Evolutionary conservation across 805 yeast species (phyloP).

Genomic region (Yueomyces sp.): DNA sequence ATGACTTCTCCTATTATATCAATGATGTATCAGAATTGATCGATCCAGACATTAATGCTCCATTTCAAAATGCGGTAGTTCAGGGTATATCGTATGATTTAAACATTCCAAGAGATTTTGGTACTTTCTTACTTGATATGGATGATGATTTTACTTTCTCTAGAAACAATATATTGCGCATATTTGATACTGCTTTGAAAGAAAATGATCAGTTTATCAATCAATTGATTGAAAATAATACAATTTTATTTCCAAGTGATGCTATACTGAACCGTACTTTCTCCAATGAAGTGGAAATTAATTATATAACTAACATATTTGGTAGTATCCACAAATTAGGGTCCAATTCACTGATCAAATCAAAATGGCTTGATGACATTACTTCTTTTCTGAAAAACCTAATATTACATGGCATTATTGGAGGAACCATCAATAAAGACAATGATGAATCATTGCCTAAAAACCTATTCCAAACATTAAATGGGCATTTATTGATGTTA

Average conservation of each 20-base stretch:
- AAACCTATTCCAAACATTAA: too few species aligned
- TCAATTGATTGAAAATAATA: background rate
- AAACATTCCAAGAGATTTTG: conserved; percentile 19
- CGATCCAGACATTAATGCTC: conserved; percentile 46
- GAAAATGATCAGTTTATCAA: conserved; percentile 1
- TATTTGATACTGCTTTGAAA: background rate
- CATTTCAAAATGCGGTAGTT: conserved; percentile 49
- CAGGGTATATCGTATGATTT: conserved; percentile 46
- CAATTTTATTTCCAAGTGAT: conserved; percentile 34
- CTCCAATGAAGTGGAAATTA: conserved; percentile 29
- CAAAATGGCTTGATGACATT: conserved; percentile 12
- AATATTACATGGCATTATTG: conserved; percentile 30
- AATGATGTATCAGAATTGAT: conserved; percentile 2
- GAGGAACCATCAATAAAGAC: conserved; percentile 23
- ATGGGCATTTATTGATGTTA: conserved; percentile 4
- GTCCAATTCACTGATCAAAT: too few species aligned
- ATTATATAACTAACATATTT: conserved; percentile 27
- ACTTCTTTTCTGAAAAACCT: conserved; percentile 15
- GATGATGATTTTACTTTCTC: conserved; percentile 10
- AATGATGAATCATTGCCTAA: background rate
- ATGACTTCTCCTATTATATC: too few species aligned
- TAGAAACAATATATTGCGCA: conserved; percentile 1
- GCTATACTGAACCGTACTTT: conserved; percentile 18
- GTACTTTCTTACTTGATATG: conserved; percentile 21
- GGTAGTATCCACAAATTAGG: background rate